Conservation (phyloP, 768 basidiomycete genomes). For the Suillus occidentalis region DNA sequence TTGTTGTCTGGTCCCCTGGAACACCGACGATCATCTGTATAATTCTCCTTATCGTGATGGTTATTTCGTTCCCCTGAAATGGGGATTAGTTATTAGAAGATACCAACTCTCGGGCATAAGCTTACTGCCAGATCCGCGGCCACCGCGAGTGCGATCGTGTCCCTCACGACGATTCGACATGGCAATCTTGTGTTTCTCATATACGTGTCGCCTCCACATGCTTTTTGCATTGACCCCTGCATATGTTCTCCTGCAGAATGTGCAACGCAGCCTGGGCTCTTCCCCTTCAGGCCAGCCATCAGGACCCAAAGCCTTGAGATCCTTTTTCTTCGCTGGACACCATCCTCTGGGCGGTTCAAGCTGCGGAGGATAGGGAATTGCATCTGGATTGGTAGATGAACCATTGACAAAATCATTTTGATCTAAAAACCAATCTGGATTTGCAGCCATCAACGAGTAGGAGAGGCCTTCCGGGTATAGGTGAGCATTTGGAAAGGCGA, state of each 20-base stretch:
- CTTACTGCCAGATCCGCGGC: constrained; percentile 67
- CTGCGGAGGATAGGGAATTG: constrained; percentile 71
- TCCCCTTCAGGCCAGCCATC: constrained; percentile 82
- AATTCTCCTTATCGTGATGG: constrained; percentile 33
- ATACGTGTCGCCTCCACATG: constrained; percentile 89
- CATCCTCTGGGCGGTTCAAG: constrained; percentile 84
- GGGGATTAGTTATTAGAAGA: constrained; percentile 21
- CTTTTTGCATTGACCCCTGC: constrained; percentile 88
- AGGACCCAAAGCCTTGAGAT: constrained; percentile 63
- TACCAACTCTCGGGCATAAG: constrained; percentile 11
- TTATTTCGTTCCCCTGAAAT: constrained; percentile 52
- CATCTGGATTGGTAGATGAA: constrained; percentile 45
- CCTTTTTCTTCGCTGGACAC: constrained; percentile 85
- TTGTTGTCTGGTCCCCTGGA: constrained; percentile 23
- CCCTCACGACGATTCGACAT: constrained; percentile 85
- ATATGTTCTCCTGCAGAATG: constrained; percentile 81
- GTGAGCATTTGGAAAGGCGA: constrained; percentile 60
- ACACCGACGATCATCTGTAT: constrained; percentile 29
- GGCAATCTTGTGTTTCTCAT: constrained; percentile 87
- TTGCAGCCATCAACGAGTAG: constrained; percentile 70
- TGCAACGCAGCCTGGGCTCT: constrained; percentile 77
- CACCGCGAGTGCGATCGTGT: constrained; percentile 56
- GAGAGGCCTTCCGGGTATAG: constrained; percentile 65
- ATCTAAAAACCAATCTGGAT: constrained; percentile 80
- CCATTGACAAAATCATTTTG: constrained; percentile 59